phyloP scores from a whole-genome alignment of 768 basidiomycete species.

The Mrakia blollopis region DNA sequence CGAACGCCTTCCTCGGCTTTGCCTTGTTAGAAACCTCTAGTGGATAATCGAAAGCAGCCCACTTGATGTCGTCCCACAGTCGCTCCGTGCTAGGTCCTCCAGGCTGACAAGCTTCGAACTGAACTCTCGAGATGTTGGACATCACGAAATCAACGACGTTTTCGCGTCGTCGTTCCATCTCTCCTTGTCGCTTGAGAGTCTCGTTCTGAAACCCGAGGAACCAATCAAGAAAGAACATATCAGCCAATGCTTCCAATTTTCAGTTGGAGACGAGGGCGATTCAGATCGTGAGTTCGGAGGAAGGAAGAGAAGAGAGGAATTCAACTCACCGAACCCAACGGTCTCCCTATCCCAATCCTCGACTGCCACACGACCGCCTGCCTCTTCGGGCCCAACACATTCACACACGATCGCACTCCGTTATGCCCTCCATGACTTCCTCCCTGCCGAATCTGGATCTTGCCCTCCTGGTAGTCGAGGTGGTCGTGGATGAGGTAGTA shows the following conservation, averaged over 20 bases:
- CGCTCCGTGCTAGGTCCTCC: background rate
- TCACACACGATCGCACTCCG: constrained; percentile 1
- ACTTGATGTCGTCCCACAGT: constrained; percentile 12
- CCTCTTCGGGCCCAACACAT: background rate
- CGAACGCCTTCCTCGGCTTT: background rate
- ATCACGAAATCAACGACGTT: background rate
- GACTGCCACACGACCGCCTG: background rate
- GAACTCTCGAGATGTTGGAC: background rate
- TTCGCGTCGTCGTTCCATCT: constrained; percentile 1
- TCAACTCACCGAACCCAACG: background rate
- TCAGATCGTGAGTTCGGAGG: too few relatives aligned
- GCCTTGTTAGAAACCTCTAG: background rate
- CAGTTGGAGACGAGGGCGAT: too few relatives aligned
- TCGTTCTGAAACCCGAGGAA: background rate
- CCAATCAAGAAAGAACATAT: background rate
- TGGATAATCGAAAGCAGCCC: constrained; percentile 7
- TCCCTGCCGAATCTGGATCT: constrained; percentile 3
- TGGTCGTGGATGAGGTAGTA: constrained; percentile 19
- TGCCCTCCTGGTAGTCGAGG: constrained; percentile 19
- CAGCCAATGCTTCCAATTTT: too few relatives aligned
- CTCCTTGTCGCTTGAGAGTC: background rate
- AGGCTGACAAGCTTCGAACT: background rate
- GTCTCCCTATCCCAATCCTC: background rate
- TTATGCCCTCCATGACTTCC: constrained; percentile 7
- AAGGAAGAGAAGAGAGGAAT: too few relatives aligned